phyloP scores from a whole-genome alignment of 257 asterid genomes.

The Solanum chaucha region DNA sequence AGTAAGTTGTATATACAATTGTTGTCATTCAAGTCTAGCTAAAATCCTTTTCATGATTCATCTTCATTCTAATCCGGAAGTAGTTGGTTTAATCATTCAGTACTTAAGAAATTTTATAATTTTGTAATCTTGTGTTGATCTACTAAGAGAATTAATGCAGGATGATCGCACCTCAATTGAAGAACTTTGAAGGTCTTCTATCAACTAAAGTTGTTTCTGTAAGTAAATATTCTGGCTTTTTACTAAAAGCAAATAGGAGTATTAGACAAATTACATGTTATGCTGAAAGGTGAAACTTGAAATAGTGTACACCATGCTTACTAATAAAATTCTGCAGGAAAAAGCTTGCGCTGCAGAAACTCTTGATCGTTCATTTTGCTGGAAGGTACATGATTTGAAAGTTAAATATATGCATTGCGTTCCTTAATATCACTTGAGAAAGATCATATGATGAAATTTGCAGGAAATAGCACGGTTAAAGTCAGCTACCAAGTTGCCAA shows the following conservation, averaged over 20 bases:
- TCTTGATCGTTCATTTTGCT: slow-evolving; percentile 32
- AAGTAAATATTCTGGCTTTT: slow-evolving; percentile 4
- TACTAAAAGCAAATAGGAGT: neutral
- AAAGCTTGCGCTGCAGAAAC: slow-evolving; percentile 31
- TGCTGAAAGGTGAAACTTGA: neutral
- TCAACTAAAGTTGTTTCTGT: slow-evolving; percentile 25
- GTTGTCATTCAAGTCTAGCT: neutral
- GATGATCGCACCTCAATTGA: slow-evolving; percentile 39
- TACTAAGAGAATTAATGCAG: slow-evolving; percentile 17
- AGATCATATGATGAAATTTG: neutral
- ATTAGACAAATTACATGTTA: neutral
- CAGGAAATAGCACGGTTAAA: slow-evolving; percentile 62
- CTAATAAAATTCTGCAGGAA: slow-evolving; percentile 18
- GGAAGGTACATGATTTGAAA: slow-evolving; percentile 30
- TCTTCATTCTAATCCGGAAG: neutral
- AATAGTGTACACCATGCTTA: neutral
- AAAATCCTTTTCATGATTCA: neutral
- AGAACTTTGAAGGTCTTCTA: slow-evolving; percentile 47
- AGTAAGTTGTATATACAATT: slow-evolving; percentile 8
- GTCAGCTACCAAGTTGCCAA: slow-evolving; percentile 43
- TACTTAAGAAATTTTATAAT: neutral
- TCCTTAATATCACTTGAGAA: neutral
- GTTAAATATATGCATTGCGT: neutral
- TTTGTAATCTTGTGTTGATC: neutral
- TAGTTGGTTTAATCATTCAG: neutral